These are phyloP conservation scores for Penicillium paxilli DNA, from an alignment of 495 filamentous ascomycete genomes.

Conservation along the genomic window DNA sequence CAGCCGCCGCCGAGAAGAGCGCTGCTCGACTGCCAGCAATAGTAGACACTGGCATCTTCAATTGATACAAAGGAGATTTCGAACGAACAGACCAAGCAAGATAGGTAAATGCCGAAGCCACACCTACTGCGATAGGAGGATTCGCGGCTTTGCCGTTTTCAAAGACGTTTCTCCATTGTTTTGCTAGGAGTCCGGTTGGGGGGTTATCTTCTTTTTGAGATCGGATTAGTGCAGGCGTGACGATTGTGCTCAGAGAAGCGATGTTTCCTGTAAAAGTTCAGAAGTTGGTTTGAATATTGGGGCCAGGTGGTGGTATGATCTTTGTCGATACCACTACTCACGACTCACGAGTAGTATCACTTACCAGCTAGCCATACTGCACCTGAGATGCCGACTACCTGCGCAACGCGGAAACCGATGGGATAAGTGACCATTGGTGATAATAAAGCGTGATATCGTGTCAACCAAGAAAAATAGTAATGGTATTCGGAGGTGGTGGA, in stretches of 20 bases:
- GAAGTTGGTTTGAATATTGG: background rate
- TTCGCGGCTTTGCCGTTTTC: conserved; percentile 34
- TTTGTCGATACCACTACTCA: too few species aligned
- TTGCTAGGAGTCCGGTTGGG: conserved; percentile 20
- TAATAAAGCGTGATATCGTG: too few species aligned
- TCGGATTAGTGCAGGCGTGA: conserved; percentile 32
- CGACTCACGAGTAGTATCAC: background rate
- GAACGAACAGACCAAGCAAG: conserved; percentile 37
- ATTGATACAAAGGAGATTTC: conserved; percentile 24
- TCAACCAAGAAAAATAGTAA: too few species aligned
- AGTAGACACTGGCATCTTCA: too few species aligned
- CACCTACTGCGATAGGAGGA: conserved; percentile 30
- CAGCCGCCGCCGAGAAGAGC: conserved; percentile 30
- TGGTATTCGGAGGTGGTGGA: too few species aligned
- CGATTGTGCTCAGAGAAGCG: conserved; percentile 28
- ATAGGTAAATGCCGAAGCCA: conserved; percentile 36
- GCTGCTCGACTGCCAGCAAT: conserved; percentile 6
- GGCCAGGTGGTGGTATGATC: too few species aligned
- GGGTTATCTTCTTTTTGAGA: conserved; percentile 29
- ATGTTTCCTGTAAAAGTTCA: conserved; percentile 35
- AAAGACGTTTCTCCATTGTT: conserved; percentile 32
- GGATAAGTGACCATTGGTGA: conserved; percentile 20
- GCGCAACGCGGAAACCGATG: conserved; percentile 28
- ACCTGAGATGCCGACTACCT: conserved; percentile 31
- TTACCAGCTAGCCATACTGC: conserved; percentile 35